Evolutionary conservation across 192 early-diverging fungal genomes (phyloP).

Genomic region (Linderina pennispora): DNA sequence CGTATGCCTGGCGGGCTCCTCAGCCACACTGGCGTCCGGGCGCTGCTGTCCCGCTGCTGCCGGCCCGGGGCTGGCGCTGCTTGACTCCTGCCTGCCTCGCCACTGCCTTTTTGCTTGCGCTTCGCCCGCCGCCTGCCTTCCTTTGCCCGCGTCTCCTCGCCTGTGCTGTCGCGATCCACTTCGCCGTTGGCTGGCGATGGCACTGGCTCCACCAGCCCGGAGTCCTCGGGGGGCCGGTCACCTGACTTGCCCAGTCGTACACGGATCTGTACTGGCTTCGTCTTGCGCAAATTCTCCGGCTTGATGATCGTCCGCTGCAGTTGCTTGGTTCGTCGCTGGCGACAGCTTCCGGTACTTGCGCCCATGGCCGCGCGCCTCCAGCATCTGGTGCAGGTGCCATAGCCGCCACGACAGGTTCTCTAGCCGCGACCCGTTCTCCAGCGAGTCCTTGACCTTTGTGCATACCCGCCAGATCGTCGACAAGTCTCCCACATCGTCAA

Average conservation of each 20-base stretch:
- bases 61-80: too few species aligned
- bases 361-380: slow-evolving; percentile 49
- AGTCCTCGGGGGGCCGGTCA: too few species aligned
- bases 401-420: slow-evolving; percentile 84
- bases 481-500: slow-evolving; percentile 70
- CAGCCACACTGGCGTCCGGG: too few species aligned
- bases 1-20: too few species aligned
- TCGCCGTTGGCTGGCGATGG: slow-evolving; percentile 3
- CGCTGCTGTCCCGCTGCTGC: too few species aligned
- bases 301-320: slow-evolving; percentile 47
- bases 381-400: slow-evolving; percentile 71
- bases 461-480: slow-evolving; percentile 76
- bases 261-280: slow-evolving; percentile 49
- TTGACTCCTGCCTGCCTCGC: too few species aligned
- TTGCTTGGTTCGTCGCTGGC: slow-evolving; percentile 50
- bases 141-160: too few species aligned
- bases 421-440: slow-evolving; percentile 73
- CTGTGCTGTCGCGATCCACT: too few species aligned
- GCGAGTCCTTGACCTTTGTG: slow-evolving; percentile 77
- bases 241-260: slow-evolving; percentile 38
- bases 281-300: slow-evolving; percentile 17
- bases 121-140: too few species aligned
- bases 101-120: too few species aligned
- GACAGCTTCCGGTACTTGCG: slow-evolving; percentile 54
- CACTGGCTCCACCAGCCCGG: neutral